Conservation (phyloP, 106 monocot genomes). For the Dioscorea zingiberensis region DNA sequence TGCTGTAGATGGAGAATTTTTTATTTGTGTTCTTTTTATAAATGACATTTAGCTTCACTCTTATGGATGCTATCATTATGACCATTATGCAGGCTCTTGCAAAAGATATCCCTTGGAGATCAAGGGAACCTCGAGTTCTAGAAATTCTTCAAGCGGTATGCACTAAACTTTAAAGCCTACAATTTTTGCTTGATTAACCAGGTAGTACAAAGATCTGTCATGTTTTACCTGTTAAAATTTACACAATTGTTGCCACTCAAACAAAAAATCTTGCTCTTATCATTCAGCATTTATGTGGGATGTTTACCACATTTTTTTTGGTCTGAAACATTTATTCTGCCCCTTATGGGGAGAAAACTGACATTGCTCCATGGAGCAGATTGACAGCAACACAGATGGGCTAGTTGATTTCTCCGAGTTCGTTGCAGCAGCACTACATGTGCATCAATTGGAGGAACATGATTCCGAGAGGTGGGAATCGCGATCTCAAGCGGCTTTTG, state of each 20-base stretch:
- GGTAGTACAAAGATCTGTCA: too few relatives aligned
- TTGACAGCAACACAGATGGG: conserved; percentile 97
- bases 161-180: background rate
- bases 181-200: too few relatives aligned
- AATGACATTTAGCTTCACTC: background rate
- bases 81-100: conserved; percentile 55
- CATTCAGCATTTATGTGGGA: too few relatives aligned
- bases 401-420: conserved; percentile 89
- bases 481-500: conserved; percentile 74
- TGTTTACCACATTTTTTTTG: too few relatives aligned
- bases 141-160: conserved; percentile 88
- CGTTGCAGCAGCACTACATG: conserved; percentile 82
- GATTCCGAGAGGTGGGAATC: conserved; percentile 68
- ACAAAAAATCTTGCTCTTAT: too few relatives aligned
- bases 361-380: conserved; percentile 22
- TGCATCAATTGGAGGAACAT: conserved; percentile 78
- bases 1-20: background rate
- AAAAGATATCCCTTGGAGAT: conserved; percentile 88
- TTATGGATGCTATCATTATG: background rate
- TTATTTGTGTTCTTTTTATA: conserved; percentile 5
- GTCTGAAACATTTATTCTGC: too few relatives aligned
- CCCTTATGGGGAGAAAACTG: too few relatives aligned
- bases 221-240: too few relatives aligned
- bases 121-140: conserved; percentile 59
- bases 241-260: too few relatives aligned